Evolutionary conservation across 768 basidiomycete species (phyloP).

Genomic region (Pleurotus cornucopiae): DNA sequence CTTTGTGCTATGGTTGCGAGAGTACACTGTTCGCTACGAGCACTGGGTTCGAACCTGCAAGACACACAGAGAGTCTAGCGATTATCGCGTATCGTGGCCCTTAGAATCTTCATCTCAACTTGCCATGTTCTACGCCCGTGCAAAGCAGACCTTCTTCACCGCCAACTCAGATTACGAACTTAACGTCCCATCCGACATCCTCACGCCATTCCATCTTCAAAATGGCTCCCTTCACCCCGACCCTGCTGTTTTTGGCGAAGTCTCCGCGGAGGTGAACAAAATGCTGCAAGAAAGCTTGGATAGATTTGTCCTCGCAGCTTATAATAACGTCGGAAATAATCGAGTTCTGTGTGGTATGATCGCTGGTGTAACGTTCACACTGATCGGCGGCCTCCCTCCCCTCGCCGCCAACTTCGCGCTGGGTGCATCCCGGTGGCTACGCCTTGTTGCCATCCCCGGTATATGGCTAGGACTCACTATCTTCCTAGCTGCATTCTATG

Average conservation of each 20-base stretch:
- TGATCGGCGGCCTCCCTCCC: conserved; percentile 46
- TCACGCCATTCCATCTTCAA: conserved; percentile 52
- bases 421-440: conserved; percentile 49
- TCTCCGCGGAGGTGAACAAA: conserved; percentile 50
- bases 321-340: conserved; percentile 67
- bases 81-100: conserved; percentile 30
- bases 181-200: conserved; percentile 60
- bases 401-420: conserved; percentile 42
- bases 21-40: conserved; percentile 52
- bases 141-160: conserved; percentile 78
- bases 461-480: conserved; percentile 68
- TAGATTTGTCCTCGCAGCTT: conserved; percentile 65
- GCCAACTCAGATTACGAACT: conserved; percentile 71
- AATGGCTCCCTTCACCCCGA: conserved; percentile 53
- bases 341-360: conserved; percentile 68
- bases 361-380: conserved; percentile 48
- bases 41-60: conserved; percentile 38
- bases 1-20: conserved; percentile 78
- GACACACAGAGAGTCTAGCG: conserved; percentile 26
- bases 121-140: conserved; percentile 73
- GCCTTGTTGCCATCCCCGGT: conserved; percentile 59
- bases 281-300: conserved; percentile 62
- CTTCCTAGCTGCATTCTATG: conserved; percentile 59
- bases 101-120: conserved; percentile 48
- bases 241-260: conserved; percentile 57